These are phyloP conservation scores for Pyrenophora tritici-repentis DNA, from an alignment of 2,329 filamentous ascomycete species.

Conservation along the genomic window DNA sequence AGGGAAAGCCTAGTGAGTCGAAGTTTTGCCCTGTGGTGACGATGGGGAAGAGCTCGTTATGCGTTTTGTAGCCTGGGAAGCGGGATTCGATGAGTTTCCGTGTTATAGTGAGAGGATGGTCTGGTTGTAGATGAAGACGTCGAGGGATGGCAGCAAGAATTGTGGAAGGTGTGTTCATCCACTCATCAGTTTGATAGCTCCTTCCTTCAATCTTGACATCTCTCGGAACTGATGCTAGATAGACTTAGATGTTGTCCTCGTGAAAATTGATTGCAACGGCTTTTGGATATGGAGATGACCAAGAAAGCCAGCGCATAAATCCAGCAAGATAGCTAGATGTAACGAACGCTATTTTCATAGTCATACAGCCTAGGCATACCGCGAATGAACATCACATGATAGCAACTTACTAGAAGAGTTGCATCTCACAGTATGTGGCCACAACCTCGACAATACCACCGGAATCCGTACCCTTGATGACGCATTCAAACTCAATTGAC, in stretches of 20 bases:
- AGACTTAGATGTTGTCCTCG: conserved; percentile 13
- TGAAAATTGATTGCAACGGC: not conserved
- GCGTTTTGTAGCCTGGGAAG: conserved; percentile 77
- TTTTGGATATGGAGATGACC: not conserved
- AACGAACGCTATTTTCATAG: too few relatives aligned
- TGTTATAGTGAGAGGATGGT: conserved; percentile 90
- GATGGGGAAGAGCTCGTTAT: conserved; percentile 80
- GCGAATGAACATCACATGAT: conserved; percentile 36
- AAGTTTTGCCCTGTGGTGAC: conserved; percentile 90
- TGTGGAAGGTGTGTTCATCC: conserved; percentile 81
- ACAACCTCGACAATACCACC: conserved; percentile 16
- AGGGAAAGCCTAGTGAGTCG: conserved; percentile 90
- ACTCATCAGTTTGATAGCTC: conserved; percentile 71
- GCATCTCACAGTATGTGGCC: conserved; percentile 27
- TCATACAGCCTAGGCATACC: too few relatives aligned
- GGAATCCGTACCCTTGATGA: conserved; percentile 12
- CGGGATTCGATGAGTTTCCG: conserved; percentile 89
- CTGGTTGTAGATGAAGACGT: conserved; percentile 83
- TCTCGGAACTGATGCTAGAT: conserved; percentile 24
- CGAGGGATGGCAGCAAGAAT: conserved; percentile 77
- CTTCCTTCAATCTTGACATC: conserved; percentile 65
- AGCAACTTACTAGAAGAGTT: conserved; percentile 41
- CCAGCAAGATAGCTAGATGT: too few relatives aligned
- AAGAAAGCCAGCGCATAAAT: not conserved
- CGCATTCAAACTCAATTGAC: conserved; percentile 19